Base-by-base conservation (phyloP, 2,329 filamentous ascomycete genomes). In the Coniella lustricola region DNA sequence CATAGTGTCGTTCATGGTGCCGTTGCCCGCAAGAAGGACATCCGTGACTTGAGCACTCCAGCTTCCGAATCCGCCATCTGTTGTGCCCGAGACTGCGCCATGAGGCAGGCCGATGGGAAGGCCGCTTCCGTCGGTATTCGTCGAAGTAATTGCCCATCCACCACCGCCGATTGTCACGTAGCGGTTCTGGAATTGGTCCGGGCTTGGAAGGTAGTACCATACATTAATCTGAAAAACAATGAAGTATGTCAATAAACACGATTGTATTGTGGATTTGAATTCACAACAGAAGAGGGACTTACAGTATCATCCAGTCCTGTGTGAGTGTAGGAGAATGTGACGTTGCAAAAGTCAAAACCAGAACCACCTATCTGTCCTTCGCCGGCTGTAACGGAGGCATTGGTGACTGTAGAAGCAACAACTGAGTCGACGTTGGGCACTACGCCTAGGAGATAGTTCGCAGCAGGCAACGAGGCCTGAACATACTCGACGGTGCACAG, bases 1-100 rank as follows among this genome's bases (percentile, higher is more conserved):
- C 1, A 68, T 62, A 31, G 77, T 66, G 62, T 67, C 77, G 59
- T 78, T 74, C 55, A 75, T 64, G 3, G 71, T 70, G 10, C 74
- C 74, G 49, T 79, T 76, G n/a, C 62, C 68, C 43, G 61, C 58
- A 1, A 75, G 62, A 13, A 67, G 62, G 2, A 70, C 67, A 16
- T 64, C 60, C 51, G 58, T 64, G 48, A 59, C 57, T n/a, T n/a
- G n/a, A 16, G 17, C 9, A 52, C 58, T 57, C 56, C 73, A 71
- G 14, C 66, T 67, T 43, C 66, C 68, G 49, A 72, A 74, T 3
- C 71, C 71, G 12, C 63, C 70, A 43, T 67, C 64, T 3, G 69
- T 72, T 37, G 63, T 63, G 43, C 69, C 71, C 0, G 59, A 56
- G 2, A 56, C 65, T 18, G 69, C 68, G 36, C 68, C 69, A 40